Base-by-base conservation (phyloP, 1,284 basidiomycete genomes). In the Prillingera fragicola region DNA sequence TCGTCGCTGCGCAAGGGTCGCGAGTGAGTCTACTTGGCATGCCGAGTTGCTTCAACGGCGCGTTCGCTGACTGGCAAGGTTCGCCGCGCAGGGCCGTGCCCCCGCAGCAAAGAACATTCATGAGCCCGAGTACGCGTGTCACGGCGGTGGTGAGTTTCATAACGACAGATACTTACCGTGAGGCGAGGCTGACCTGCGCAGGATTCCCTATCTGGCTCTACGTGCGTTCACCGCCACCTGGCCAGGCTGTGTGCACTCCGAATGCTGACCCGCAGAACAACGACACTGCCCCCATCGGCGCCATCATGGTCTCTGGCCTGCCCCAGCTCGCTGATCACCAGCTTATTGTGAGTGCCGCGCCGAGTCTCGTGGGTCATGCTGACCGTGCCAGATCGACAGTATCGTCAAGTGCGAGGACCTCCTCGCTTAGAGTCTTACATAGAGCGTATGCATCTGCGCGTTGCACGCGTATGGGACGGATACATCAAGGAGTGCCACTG, bases 311-410 rank as follows among this genome's bases (percentile, higher is more conserved):
- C 7, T 69, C 66, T n/a, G 71, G 71, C 7, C 55, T 71, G 31
- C 62, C 63, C 5, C 68, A 71, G 44, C 55, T 63, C 19, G 60
- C 65, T 37, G 70, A 72, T 45, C 71, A 72, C 48, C 69, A 71
- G 60, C 48, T 49, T 22, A 54, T 54, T 15, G 46, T 50, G 23
- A 32, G 35, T 37, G 6, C 2, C 5, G 25, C 7, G 6, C 15
- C 12, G n/a, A n/a, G n/a, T n/a, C n/a, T n/a, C 22, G 3, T 10
- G 29, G 10, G 15, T 14, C 4, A 18, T 4, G 8, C 28, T 23
- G 14, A 24, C 34, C 22, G n/a, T n/a, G n/a, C 15, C 34, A 38
- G 23, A 47, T 62, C 26, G 56, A 58, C 45, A 33, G 49, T 27
- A 43, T 58, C 15, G 49, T 25, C 31, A 48, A 50, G 38, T 21